Base-by-base conservation (phyloP, 2,329 filamentous ascomycete genomes). In the Penicillium sp. region DNA sequence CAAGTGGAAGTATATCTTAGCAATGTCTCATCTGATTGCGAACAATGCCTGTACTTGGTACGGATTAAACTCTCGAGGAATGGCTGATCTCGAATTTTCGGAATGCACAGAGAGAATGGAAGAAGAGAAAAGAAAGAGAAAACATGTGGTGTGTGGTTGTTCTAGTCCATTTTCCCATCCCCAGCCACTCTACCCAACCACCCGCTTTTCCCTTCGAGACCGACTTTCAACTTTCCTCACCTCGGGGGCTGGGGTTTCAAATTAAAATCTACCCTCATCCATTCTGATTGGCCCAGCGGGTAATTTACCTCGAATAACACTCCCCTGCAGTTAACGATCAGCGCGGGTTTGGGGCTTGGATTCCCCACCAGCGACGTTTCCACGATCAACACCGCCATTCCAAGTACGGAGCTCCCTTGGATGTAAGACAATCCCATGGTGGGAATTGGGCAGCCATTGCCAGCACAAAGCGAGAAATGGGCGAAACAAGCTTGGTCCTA, bases 111-210 rank as follows among this genome's bases (percentile, higher is more conserved):
- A 51, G 27, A 54, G 53, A 47, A 54, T 51, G 51, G 50, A 48
- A 56, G 48, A 54, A 55, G 34, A 57, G 43, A 61, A 36, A 40
- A 57, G 38, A 36, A 48, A 52, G 48, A 29, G 48, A 29, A 58
- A 50, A 54, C 22, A 41, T 46, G 43, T 43, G 31, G 41, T 18
- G n/a, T 45, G 29, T 47, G 34, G 53, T 36, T 54, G 53, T 56
- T 45, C 58, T 53, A 56, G 43, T 55, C 55, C 51, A 47, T 52
- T 55, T 45, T 39, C 45, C 42, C 45, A 44, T 24, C 31, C 42
- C 14, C 24, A 31, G 36, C 45, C 48, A 65, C 69, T 68, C 69
- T 61, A 67, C 67, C 69, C 68, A 71, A 69, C 69, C 67, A 70
- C 69, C 69, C 61, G 49, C 69, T 67, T 72, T 71, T 54, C 55